Evolutionary conservation across 192 early-diverging fungal genomes (phyloP).

Genomic region (Coemansia sp.): DNA sequence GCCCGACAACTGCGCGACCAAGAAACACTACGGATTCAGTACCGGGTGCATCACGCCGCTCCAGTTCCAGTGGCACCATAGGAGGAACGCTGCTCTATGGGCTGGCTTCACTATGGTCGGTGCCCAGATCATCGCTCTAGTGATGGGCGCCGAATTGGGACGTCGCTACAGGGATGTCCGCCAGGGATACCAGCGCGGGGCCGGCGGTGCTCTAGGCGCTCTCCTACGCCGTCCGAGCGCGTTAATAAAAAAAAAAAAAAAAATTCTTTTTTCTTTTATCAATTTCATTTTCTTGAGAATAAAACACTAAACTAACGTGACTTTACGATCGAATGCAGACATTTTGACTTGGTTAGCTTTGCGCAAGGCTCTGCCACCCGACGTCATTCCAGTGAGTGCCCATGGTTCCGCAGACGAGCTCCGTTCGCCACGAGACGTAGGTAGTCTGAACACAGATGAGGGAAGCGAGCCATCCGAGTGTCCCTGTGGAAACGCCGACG

Average conservation of each 20-base stretch:
- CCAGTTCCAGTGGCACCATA: conserved; percentile 27
- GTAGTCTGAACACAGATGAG: conserved; percentile 44
- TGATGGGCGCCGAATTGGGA: conserved; percentile 42
- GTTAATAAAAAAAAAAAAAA: too few relatives aligned
- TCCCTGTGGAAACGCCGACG: conserved; percentile 25
- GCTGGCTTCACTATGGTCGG: conserved; percentile 33
- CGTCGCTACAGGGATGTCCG: conserved; percentile 37
- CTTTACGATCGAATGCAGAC: conserved; percentile 39
- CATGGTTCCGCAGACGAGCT: conserved; percentile 12
- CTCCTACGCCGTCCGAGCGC: too few relatives aligned
- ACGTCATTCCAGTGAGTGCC: conserved; percentile 39
- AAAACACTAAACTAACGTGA: conserved; percentile 12
- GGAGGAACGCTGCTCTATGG: conserved; percentile 17
- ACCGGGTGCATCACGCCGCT: conserved; percentile 31
- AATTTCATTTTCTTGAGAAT: too few relatives aligned
- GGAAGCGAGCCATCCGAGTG: conserved; percentile 26
- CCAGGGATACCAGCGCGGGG: conserved; percentile 37
- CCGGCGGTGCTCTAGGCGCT: too few relatives aligned
- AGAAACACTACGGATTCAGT: conserved; percentile 44
- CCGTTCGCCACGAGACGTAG: background rate
- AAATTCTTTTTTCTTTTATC: background rate
- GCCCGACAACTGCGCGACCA: conserved; percentile 38
- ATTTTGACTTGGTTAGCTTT: conserved; percentile 33
- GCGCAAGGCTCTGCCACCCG: conserved; percentile 40
- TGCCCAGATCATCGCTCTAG: conserved; percentile 39